These are phyloP conservation scores for Mucor irregularis DNA, from an alignment of 371 early-diverging fungal species.

Conservation along the genomic window DNA sequence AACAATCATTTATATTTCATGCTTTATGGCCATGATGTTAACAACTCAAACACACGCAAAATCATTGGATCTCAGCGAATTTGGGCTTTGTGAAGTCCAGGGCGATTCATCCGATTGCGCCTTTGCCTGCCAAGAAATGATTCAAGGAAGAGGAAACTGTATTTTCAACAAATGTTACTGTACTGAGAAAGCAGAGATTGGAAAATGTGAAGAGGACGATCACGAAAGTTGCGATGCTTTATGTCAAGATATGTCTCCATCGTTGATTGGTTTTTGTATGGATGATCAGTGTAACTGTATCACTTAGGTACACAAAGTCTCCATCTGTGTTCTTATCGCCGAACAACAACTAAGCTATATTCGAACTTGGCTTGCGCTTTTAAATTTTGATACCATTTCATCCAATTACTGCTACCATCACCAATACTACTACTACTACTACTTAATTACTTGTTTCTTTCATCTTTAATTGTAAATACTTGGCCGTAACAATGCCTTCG, in stretches of 20 bases:
- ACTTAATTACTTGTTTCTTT: neutral
- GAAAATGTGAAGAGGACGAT: slow-evolving; percentile 37
- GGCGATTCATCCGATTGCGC: slow-evolving; percentile 27
- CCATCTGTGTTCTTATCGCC: neutral
- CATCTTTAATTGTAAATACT: too few relatives aligned
- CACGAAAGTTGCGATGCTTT: slow-evolving; percentile 44
- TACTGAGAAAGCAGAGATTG: slow-evolving; percentile 34
- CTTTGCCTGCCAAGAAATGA: slow-evolving; percentile 25
- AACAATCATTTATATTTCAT: neutral
- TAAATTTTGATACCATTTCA: neutral
- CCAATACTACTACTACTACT: neutral
- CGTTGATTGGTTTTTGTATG: slow-evolving; percentile 38
- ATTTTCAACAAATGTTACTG: slow-evolving; percentile 41
- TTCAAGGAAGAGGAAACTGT: slow-evolving; percentile 33
- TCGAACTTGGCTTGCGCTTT: too few relatives aligned
- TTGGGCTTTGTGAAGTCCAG: slow-evolving; percentile 16
- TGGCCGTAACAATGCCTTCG: too few relatives aligned
- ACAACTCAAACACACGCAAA: neutral
- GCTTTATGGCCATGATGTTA: neutral
- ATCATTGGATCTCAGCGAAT: slow-evolving; percentile 19
- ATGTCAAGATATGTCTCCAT: slow-evolving; percentile 39
- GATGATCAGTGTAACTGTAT: slow-evolving; percentile 42
- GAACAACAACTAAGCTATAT: too few relatives aligned
- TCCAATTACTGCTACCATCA: neutral
- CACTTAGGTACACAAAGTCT: slow-evolving; percentile 6